Base-by-base conservation (phyloP, 441 rosid species). In the Lagerstroemia fauriei region DNA sequence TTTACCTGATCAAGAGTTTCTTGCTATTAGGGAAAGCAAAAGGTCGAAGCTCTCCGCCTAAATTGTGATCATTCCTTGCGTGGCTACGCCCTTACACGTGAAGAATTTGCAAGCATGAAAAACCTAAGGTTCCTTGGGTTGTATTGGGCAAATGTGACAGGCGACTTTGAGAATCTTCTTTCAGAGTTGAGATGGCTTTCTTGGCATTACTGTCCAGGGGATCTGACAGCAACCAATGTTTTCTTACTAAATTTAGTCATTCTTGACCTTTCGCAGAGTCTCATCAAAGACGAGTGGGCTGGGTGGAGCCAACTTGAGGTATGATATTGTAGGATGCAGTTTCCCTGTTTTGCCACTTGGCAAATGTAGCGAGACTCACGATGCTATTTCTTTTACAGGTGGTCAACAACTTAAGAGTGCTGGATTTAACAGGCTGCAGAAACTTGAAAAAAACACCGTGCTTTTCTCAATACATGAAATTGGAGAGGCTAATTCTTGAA, bases 221-320 rank as follows among this genome's bases (percentile, higher is more conserved):
- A 53, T 16, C 51, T 53, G n/a, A 24, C 7, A 20, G 66, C 66
- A 48, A 46, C 53, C n/a, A 8, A 9, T 61, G 38, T 80, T 17
- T 2, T 2, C 16, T 27, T 57, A 17, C 0, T 0, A 38, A 41
- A 27, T 14, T 72, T 80, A 57, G 77, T 72, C n/a, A 73, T 80
- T 38, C 82, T 80, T 8, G 56, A 57, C 10, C 50, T 80, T 4
- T 72, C 77, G 10, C 1, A 38, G 10, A 57, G 76, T 53, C 24
- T 8, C 24, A 61, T 56, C 14, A 57, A 29, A 17, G 66, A 80
- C 17, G 9, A 56, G 17, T 71, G 77, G 76, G 25, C 6, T 6
- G 77, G 69, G 29, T 71, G 82, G 82, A 25, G n/a, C 10, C 50
- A 72, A 34, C 68, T 80, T 63, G n/a, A 70, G n/a, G 77, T 71